Base-by-base conservation (phyloP, 495 filamentous ascomycete genomes). In the Chaetomium cochliodes region DNA sequence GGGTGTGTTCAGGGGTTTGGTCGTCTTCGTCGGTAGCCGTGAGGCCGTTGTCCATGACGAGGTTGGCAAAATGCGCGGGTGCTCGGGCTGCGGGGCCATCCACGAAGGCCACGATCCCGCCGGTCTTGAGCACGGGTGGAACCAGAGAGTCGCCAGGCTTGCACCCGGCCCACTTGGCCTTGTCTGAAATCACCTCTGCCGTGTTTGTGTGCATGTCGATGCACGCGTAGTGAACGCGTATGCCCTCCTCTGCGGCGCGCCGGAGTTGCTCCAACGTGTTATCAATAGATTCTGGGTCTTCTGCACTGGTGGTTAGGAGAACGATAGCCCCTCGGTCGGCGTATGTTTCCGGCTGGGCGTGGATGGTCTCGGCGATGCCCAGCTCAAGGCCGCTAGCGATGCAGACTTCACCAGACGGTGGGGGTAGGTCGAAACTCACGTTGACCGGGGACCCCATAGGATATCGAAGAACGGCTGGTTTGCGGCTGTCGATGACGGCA, bases 211-310 rank as follows among this genome's bases (percentile, higher is more conserved):
- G 60, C n/a, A 61, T 41, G 66, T 58, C 65, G 60, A 70, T 63
- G 44, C 70, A 70, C 2, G 46, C 69, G 39, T 69, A 69, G 53
- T 72, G 68, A 5, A 72, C 64, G 33, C 70, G 63, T 44, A 72
- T 68, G 49, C 66, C 70, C 39, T 72, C 69, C 9, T 56, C 33
- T 6, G 15, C 22, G 22, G 70, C 68, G 25, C 69, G 63, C n/a
- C 51, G 39, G 12, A 69, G 28, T 47, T 70, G 68, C 9, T 18
- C 13, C 8, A 67, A 58, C 5, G 57, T 50, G 25, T 60, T 37
- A 1, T 50, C 50, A 2, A 51, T 30, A 8, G 25, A 62, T 5
- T 62, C 37, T 0, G 5, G 25, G 16, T 50, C 39, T 41, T 69
- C 64, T 5, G 60, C 41, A 11, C 70, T 64, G 41, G 64, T 25